These are phyloP conservation scores for Hymenoscyphus linearis DNA, from an alignment of 2,329 filamentous ascomycete genomes.

Conservation along the genomic window DNA sequence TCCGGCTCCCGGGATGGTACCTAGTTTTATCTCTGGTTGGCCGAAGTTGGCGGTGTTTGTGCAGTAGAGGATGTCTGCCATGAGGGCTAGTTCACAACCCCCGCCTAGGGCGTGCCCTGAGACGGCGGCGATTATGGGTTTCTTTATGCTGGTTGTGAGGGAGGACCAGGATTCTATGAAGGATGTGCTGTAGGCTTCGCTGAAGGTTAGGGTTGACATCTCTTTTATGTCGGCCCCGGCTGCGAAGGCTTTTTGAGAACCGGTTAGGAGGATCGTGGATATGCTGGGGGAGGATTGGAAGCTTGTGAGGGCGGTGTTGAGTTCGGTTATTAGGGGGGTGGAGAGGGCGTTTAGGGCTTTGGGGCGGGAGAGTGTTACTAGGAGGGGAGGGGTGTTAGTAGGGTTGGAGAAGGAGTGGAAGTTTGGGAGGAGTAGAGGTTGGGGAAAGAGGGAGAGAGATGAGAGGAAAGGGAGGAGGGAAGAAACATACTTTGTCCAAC, in stretches of 20 bases:
- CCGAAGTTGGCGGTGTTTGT: conserved; percentile 83
- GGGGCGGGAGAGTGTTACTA: conserved; percentile 89
- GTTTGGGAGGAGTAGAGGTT: neutral
- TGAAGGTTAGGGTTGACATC: conserved; percentile 90
- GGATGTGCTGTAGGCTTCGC: conserved; percentile 77
- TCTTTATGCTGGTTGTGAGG: conserved; percentile 79
- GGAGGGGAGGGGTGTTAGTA: conserved; percentile 1
- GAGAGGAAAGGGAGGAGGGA: conserved; percentile 2
- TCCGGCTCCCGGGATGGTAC: conserved; percentile 85
- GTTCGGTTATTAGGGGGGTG: conserved; percentile 83
- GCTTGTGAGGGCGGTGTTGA: conserved; percentile 70
- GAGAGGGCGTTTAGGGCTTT: conserved; percentile 93
- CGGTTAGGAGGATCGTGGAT: conserved; percentile 77
- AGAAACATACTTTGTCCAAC: conserved; percentile 71
- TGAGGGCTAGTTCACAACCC: conserved; percentile 94
- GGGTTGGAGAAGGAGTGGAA: conserved; percentile 3
- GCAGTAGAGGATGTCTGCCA: conserved; percentile 95
- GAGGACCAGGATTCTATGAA: conserved; percentile 96
- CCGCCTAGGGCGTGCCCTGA: conserved; percentile 92
- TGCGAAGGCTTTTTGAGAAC: conserved; percentile 84
- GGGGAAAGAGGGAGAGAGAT: neutral
- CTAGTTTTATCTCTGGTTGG: conserved; percentile 95
- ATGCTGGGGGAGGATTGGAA: conserved; percentile 67
- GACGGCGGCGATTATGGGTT: conserved; percentile 89
- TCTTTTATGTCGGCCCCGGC: conserved; percentile 98